Evolutionary conservation across 2,329 filamentous ascomycete species (phyloP).

Genomic region (Keithomyces neogunnii): DNA sequence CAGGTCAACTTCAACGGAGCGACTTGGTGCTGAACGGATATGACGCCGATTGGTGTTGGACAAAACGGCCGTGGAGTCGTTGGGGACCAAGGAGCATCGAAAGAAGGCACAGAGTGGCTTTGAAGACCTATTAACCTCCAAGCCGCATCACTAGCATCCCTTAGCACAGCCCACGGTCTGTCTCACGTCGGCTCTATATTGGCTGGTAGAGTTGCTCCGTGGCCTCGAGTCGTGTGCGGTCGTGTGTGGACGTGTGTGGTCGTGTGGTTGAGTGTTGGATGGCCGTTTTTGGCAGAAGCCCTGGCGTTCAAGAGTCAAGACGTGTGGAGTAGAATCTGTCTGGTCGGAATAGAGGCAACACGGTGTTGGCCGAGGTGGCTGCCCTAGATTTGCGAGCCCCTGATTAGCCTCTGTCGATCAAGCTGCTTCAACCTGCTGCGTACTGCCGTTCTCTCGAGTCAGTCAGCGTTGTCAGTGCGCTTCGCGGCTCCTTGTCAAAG

Average conservation of each 20-base stretch:
- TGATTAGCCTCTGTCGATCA: not conserved
- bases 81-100: not conserved
- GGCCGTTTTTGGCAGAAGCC: no score
- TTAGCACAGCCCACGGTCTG: no score
- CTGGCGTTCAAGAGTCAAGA: no score
- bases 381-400: not conserved
- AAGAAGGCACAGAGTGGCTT: no score
- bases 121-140: no score
- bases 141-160: no score
- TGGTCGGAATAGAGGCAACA: not conserved
- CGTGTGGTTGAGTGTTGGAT: no score
- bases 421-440: not conserved
- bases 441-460: not conserved
- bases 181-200: no score
- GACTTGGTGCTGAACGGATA: conserved; percentile 1
- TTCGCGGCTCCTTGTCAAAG: not conserved
- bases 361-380: not conserved
- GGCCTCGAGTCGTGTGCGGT: no score
- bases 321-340: no score
- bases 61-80: not conserved
- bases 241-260: no score
- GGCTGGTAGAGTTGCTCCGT: no score
- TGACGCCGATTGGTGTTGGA: conserved; percentile 3
- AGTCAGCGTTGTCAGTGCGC: not conserved
- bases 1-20: not conserved